These are phyloP conservation scores for Coleophoma crateriformis DNA, from an alignment of 2,329 filamentous ascomycete genomes.

Conservation along the genomic window DNA sequence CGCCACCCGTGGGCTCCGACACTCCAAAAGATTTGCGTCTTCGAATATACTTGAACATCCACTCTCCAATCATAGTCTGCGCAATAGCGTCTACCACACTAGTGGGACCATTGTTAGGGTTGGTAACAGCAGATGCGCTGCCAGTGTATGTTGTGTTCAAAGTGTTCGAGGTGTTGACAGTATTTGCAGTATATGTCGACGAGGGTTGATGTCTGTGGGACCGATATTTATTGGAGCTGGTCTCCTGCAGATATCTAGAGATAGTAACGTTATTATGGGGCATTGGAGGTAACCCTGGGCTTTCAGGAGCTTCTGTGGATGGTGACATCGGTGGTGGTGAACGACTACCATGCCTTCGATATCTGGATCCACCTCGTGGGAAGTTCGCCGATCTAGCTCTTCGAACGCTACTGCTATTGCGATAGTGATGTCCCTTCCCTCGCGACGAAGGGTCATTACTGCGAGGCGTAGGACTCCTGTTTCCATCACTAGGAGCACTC, in stretches of 20 bases:
- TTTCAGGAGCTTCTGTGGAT: constrained; percentile 63
- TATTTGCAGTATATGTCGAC: constrained; percentile 35
- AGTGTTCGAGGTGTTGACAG: constrained; percentile 40
- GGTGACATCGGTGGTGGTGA: constrained; percentile 63
- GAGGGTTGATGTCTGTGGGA: constrained; percentile 53
- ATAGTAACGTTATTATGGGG: constrained; percentile 68
- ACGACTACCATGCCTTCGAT: constrained; percentile 46
- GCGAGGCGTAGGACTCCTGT: constrained; percentile 67
- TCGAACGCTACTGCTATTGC: constrained; percentile 60
- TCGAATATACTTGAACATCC: constrained; percentile 90
- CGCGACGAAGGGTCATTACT: constrained; percentile 47
- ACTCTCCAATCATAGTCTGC: constrained; percentile 96
- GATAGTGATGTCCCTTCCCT: constrained; percentile 42
- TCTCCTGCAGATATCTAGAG: constrained; percentile 37
- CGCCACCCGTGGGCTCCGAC: constrained; percentile 57
- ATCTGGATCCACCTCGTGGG: constrained; percentile 43
- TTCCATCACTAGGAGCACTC: constrained; percentile 64
- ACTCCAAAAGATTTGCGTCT: constrained; percentile 88
- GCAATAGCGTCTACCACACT: constrained; percentile 94
- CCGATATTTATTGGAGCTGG: constrained; percentile 35
- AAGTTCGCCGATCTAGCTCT: constrained; percentile 83
- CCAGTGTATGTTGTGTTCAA: constrained; percentile 29
- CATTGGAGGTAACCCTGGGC: constrained; percentile 65
- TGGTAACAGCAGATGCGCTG: constrained; percentile 39
- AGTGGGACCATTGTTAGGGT: constrained; percentile 59